Evolutionary conservation across 305 asterid genomes (phyloP).

Genomic region (Lippia alba): DNA sequence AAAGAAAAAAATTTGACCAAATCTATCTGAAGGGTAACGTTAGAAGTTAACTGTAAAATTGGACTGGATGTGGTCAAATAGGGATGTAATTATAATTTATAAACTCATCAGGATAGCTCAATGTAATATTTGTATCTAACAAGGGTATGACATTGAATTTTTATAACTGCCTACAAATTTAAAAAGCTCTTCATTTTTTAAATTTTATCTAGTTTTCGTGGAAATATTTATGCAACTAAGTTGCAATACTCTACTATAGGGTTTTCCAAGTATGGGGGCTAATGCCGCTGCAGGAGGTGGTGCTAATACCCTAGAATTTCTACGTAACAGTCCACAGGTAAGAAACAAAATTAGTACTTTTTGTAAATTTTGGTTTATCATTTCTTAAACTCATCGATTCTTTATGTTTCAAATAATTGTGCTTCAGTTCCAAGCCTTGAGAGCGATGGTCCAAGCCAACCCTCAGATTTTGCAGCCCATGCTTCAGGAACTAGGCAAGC

Average conservation of each 20-base stretch:
- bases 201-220: constrained; percentile 4
- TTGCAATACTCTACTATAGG: constrained; percentile 49
- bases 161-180: too few relatives aligned
- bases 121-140: too few relatives aligned
- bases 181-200: not conserved
- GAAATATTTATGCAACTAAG: constrained; percentile 13
- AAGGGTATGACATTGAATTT: too few relatives aligned
- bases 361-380: not conserved
- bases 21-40: too few relatives aligned
- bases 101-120: too few relatives aligned
- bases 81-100: too few relatives aligned
- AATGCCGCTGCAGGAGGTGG: constrained; percentile 49
- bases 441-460: constrained; percentile 94
- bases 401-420: constrained; percentile 28
- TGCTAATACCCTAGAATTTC: constrained; percentile 75
- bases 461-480: constrained; percentile 95
- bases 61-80: too few relatives aligned
- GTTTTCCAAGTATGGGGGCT: constrained; percentile 68
- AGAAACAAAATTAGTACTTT: too few relatives aligned
- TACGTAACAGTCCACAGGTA: constrained; percentile 87
- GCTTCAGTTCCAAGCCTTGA: constrained; percentile 82
- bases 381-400: not conserved
- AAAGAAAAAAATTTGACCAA: too few relatives aligned
- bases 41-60: too few relatives aligned
- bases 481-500: constrained; percentile 94